Evolutionary conservation across 2,329 filamentous ascomycete species (phyloP), one percentile per base, ranked within the genome.

Genomic region (Bimuria novae-zelandiae): DNA sequence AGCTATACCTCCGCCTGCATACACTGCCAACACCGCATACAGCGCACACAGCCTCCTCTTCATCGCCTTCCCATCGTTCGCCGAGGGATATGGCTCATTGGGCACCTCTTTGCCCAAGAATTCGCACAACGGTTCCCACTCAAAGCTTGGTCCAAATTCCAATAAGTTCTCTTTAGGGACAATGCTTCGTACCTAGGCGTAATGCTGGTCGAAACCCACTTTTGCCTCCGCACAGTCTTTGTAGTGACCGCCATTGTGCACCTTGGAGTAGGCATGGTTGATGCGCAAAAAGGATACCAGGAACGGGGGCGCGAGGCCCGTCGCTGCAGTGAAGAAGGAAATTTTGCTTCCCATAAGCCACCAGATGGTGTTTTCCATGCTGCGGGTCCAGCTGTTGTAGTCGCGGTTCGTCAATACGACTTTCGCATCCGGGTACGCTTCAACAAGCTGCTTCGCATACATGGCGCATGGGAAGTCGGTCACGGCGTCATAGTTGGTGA

Each of bases 401-500:
- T 57, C 43, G 16, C 62, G 50, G 22, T 56, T 58, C n/a, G 64
- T 65, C 14, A 68, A 45, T n/a, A 69, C 62, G 19, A 66, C 48
- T 32, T 67, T 66, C 2, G 64, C 64, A 19, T 67, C 63, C 7
- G 65, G 65, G 39, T 69, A 68, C 11, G 61, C 63, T 14, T 60
- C 57, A 12, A 68, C 54, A n/a, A 67, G 42, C 25, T 67, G 54
- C 36, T 49, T 51, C 0, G 53, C 56, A 32, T 65, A 67, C 30
- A 62, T 51, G 8, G 55, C 54, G 21, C 47, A 55, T 8, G 63
- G 60, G 33, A 63, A 45, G 35, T 69, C 64, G 21, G 61, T 59
- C 7, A 67, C 56, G 23, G 62, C 68, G 58, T 74, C 77, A 54
- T 69, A 76, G 23, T 73, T 60, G 40, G 76, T 77, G 48, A 80